phyloP scores from a whole-genome alignment of 176 grass and related monocot genomes.

The Cenchrus fungigraminus region DNA sequence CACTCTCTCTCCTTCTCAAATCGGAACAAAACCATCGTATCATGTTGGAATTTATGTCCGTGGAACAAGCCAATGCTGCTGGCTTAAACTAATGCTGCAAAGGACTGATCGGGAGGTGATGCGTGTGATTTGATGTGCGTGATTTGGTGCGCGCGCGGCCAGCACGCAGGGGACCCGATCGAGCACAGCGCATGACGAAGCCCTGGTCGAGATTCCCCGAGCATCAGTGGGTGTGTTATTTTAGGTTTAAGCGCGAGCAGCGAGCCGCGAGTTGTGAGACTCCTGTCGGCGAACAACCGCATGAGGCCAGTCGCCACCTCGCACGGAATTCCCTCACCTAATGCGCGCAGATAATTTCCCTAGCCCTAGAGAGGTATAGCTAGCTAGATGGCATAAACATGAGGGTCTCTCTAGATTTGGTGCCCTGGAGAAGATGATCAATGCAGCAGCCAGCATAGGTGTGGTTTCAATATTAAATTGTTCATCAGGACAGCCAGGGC shows the following conservation, averaged over 20 bases:
- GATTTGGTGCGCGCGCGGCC: constrained; percentile 25
- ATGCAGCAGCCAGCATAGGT: too few species aligned
- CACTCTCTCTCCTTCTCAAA: background rate
- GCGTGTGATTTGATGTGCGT: constrained; percentile 49
- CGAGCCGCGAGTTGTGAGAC: constrained; percentile 46
- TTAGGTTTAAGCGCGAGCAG: constrained; percentile 9
- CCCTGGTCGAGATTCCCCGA: background rate
- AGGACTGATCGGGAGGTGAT: constrained; percentile 10
- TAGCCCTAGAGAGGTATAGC: constrained; percentile 14
- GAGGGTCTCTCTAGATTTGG: constrained; percentile 30
- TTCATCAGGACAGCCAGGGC: constrained; percentile 34
- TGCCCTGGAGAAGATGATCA: constrained; percentile 22
- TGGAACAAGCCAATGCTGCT: constrained; percentile 7
- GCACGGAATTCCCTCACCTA: constrained; percentile 70
- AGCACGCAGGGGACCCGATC: background rate
- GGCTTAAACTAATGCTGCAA: constrained; percentile 38
- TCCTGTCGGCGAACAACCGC: constrained; percentile 56
- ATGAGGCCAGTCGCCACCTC: constrained; percentile 40
- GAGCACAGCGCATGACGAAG: background rate
- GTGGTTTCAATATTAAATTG: constrained; percentile 27
- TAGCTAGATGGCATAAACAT: background rate
- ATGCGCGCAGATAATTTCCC: constrained; percentile 39
- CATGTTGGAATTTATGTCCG: constrained; percentile 70
- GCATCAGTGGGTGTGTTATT: constrained; percentile 37
- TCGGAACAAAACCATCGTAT: constrained; percentile 49